Evolutionary conservation across 768 basidiomycete genomes (phyloP).

Genomic region (Cyclocybe aegerita): DNA sequence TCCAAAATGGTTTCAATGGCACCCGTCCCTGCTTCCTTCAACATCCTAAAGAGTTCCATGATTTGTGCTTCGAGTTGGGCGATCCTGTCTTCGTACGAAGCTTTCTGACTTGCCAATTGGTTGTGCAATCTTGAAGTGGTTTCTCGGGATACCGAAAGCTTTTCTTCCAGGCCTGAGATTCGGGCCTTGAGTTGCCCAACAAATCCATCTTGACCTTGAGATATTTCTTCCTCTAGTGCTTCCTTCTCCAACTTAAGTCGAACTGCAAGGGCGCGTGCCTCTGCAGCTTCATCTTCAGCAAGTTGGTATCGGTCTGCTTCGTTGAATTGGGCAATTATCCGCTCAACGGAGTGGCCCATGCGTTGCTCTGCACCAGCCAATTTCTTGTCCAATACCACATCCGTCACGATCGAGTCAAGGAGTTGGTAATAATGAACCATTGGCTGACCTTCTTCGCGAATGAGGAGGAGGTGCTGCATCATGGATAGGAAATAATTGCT

Average conservation of each 20-base stretch:
- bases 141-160: slow-evolving; percentile 75
- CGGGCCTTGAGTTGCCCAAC: slow-evolving; percentile 80
- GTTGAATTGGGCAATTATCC: slow-evolving; percentile 86
- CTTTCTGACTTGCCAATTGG: slow-evolving; percentile 75
- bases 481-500: slow-evolving; percentile 88
- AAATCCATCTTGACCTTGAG: slow-evolving; percentile 78
- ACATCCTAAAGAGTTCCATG: slow-evolving; percentile 91
- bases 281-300: slow-evolving; percentile 76
- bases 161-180: slow-evolving; percentile 69
- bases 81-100: slow-evolving; percentile 82
- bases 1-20: slow-evolving; percentile 70
- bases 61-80: slow-evolving; percentile 90
- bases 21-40: slow-evolving; percentile 79
- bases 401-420: slow-evolving; percentile 84
- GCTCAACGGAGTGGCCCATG: slow-evolving; percentile 86
- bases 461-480: slow-evolving; percentile 90
- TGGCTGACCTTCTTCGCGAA: slow-evolving; percentile 82
- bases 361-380: slow-evolving; percentile 80
- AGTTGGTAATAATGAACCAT: slow-evolving; percentile 90
- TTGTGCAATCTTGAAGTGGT: slow-evolving; percentile 74
- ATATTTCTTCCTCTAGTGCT: slow-evolving; percentile 75
- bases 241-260: slow-evolving; percentile 83
- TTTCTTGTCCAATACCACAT: slow-evolving; percentile 92
- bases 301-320: slow-evolving; percentile 81
- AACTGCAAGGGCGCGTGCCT: slow-evolving; percentile 61